Base-by-base conservation (phyloP, 345 rosid species). In the Acer saccharum region DNA sequence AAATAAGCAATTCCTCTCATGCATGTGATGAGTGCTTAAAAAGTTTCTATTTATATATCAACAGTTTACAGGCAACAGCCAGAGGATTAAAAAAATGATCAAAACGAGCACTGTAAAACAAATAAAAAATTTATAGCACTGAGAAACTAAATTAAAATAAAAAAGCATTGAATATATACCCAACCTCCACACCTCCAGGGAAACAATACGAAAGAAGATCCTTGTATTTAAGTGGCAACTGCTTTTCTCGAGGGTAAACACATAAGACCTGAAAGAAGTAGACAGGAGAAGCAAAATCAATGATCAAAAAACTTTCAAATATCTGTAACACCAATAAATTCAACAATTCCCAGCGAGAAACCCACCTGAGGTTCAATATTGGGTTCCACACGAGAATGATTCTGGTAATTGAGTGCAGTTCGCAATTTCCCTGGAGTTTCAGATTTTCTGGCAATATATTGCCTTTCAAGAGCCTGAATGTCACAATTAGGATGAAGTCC, bases 171-270 rank as follows among this genome's bases (percentile, higher is more conserved):
- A 46, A 27, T 50, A 61, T 39, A 32, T 62, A 39, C 81, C 78
- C 81, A 77, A 93, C 99, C 99, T 93, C 98, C 63, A 91, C 75
- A 68, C 98, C 99, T 77, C 91, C 98, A 79, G 97, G 99, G 76
- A 93, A 93, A 91, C 97, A 95, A 83, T 92, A 93, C 3, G 99
- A 93, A 72, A 90, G 86, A 77, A 95, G 96, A 90, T 93, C 99
- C 83, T 92, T 91, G 85, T 87, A 81, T 85, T 89, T 89, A 74
- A 95, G 86, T 7, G 97, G 98, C 72, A 93, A 86, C 71, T 82
- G 92, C 77, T 90, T 95, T 79, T 92, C 95, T 4, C 91, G 97
- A 29, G 99, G 99, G 77, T 93, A 93, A 79, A 88, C 97, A 88
- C 90, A 90, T 75, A 95, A 88, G 65, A 95, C 96, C 99, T 95